Conservation (phyloP, 2,329 filamentous ascomycete genomes). For the Diaporthe velutina region DNA sequence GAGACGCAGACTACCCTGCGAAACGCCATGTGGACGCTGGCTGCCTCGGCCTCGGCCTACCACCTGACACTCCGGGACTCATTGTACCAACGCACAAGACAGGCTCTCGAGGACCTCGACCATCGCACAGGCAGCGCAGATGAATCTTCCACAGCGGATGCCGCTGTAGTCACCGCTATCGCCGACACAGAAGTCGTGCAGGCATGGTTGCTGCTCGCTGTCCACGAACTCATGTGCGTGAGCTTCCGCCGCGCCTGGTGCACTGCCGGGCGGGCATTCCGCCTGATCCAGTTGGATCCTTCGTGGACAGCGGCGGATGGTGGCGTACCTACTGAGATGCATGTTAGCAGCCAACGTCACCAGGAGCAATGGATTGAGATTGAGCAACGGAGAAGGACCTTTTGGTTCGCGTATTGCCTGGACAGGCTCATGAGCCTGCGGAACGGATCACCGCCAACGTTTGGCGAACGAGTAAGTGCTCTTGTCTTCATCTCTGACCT, state of each 20-base stretch:
- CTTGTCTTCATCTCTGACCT: neutral
- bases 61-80: constrained; percentile 43
- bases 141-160: neutral
- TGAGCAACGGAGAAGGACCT: constrained; percentile 44
- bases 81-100: constrained; percentile 45
- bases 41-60: constrained; percentile 48
- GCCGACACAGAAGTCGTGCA: constrained; percentile 43
- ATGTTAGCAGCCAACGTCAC: constrained; percentile 24
- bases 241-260: constrained; percentile 47
- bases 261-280: constrained; percentile 52
- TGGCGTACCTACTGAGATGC: constrained; percentile 40
- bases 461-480: constrained; percentile 42
- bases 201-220: constrained; percentile 44
- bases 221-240: constrained; percentile 43
- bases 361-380: constrained; percentile 39
- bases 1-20: constrained; percentile 40
- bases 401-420: constrained; percentile 46
- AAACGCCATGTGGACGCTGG: constrained; percentile 50
- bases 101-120: constrained; percentile 45
- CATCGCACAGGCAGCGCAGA: constrained; percentile 40
- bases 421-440: constrained; percentile 45
- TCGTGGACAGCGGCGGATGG: neutral
- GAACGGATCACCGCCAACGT: constrained; percentile 42
- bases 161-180: neutral
- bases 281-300: constrained; percentile 46